Percentiles rank a stretch among this genome's conserved stretches.
phyloP scores from a whole-genome alignment of 2,329 filamentous ascomycete genomes.

The Tolypocladium tundrense region DNA sequence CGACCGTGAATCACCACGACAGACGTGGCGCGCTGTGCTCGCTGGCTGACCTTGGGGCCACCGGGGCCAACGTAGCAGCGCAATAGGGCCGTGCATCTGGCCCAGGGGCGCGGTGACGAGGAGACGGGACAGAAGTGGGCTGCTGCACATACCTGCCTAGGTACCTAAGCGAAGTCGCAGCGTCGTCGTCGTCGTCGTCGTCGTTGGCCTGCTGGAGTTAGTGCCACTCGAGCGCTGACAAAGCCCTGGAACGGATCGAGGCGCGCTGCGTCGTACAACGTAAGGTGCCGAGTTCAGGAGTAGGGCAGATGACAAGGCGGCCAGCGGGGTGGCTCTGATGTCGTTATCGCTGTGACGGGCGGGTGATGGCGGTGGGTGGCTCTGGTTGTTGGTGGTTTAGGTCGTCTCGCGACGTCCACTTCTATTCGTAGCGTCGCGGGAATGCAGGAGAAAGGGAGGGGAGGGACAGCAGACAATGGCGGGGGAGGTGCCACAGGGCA shows the following conservation, averaged over 20 bases:
- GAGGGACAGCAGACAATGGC: background rate
- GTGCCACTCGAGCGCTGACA: background rate
- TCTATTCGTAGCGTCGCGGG: conserved; percentile 2
- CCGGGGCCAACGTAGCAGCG: background rate
- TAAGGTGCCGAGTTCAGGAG: background rate
- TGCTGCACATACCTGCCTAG: background rate
- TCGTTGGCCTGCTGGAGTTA: background rate
- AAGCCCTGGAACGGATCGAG: background rate
- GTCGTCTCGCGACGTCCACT: background rate
- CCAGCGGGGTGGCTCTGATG: background rate
- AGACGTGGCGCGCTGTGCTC: background rate
- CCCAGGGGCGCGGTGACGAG: background rate
- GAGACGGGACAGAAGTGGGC: background rate
- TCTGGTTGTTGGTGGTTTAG: background rate
- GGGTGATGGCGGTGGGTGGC: background rate
- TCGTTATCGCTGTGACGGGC: background rate
- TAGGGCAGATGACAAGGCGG: background rate
- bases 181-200: background rate
- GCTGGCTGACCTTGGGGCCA: background rate
- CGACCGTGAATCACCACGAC: background rate
- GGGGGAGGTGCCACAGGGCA: background rate
- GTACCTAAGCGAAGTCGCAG: conserved; percentile 1
- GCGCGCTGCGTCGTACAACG: background rate
- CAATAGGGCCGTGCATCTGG: background rate
- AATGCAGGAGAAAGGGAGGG: conserved; percentile 4